Evolutionary conservation across 1,139 yeast species (phyloP).

Genomic region (Pichia sp.): DNA sequence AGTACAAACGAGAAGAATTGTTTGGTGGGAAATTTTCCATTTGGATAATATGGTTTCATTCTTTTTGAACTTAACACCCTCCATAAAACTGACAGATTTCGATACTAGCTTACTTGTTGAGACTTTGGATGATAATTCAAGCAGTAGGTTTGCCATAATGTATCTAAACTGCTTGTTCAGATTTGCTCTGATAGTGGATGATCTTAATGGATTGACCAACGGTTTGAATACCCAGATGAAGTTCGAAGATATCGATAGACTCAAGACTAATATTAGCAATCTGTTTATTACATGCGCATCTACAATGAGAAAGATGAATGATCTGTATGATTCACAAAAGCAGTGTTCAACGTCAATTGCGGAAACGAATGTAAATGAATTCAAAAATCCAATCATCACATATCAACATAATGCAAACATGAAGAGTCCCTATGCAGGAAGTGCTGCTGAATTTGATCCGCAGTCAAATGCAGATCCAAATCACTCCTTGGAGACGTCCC

Average conservation of each 20-base stretch:
- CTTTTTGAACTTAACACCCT: conserved; percentile 51
- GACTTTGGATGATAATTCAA: conserved; percentile 6
- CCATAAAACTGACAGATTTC: conserved; percentile 46
- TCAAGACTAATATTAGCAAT: conserved; percentile 42
- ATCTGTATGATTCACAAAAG: not conserved
- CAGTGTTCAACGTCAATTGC: not conserved
- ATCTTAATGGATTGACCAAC: conserved; percentile 35
- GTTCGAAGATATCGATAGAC: conserved; percentile 34
- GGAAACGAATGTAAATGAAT: not conserved
- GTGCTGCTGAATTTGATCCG: not conserved
- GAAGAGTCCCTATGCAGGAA: not conserved
- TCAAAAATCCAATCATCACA: too few relatives aligned
- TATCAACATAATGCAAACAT: not conserved
- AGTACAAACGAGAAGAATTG: conserved; percentile 44
- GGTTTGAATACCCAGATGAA: conserved; percentile 26
- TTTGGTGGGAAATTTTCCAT: conserved; percentile 64
- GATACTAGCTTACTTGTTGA: conserved; percentile 45
- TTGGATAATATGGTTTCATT: conserved; percentile 53
- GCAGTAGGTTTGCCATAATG: conserved; percentile 34
- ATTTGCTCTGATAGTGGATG: conserved; percentile 46
- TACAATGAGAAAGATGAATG: conserved; percentile 28
- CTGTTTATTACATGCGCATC: conserved; percentile 43
- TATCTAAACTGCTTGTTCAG: conserved; percentile 36
- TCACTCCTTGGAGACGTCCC: not conserved
- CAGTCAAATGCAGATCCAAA: not conserved